Base-by-base conservation (phyloP, 1,139 yeast species). In the Saccharomycopsis crataegensis region DNA sequence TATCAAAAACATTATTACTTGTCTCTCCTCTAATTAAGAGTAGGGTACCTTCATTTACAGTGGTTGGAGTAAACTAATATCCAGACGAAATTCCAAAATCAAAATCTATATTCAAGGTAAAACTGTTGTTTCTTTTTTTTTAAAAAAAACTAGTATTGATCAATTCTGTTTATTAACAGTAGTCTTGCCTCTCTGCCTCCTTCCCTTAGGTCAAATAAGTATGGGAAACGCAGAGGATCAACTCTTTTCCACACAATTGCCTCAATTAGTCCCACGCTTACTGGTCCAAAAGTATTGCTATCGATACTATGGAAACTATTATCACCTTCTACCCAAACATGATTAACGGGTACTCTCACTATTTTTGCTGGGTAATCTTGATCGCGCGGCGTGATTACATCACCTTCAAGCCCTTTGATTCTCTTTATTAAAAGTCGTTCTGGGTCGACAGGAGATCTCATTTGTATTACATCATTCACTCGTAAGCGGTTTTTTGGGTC, bases 271-370 rank as follows among this genome's bases (percentile, higher is more conserved):
- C 90, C 96, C 51, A 81, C 76, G 42, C 95, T 83, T 1, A 90
- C 77, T 0, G 96, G 95, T 0, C 97, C 97, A 69, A 86, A 90
- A 8, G 76, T 77, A 65, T 89, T 89, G 49, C 93, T 83, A 67
- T 90, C 97, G 3, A 89, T 70, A 1, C 95, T 85, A 63, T 88
- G 96, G 53, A 83, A 71, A n/a, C 69, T 68, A 65, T 89, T 90
- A 65, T 91, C 98, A 3, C 98, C 98, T 67, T 91, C 97, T 0
- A 90, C 90, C 97, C 97, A 91, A 11, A 88, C 62, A 65, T 91
- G 98, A 62, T 83, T 85, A 55, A 87, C 69, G 3, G 96, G 96
- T 2, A 91, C 71, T 32, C 70, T 69, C 8, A 84, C 82, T 46
- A 72, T 71, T 1, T 81, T 77, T 1, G 95, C 93, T 64, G 86